These are phyloP conservation scores for Malus hybrid DNA, from an alignment of 331 rosid species.

Conservation along the genomic window DNA sequence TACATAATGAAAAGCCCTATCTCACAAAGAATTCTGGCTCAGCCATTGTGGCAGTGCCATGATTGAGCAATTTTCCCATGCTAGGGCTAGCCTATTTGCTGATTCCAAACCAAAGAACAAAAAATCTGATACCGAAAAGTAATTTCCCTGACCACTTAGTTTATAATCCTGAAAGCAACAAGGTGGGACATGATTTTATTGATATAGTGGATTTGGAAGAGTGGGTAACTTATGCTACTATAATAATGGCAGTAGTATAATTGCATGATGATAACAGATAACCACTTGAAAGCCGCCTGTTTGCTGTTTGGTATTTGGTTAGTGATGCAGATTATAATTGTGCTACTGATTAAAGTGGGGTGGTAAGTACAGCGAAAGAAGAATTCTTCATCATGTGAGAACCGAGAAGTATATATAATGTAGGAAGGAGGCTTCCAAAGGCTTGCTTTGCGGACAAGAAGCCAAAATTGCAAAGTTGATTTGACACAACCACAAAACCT, in stretches of 20 bases:
- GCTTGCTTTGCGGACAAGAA: conserved; percentile 55
- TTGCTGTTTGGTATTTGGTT: background rate
- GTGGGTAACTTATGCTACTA: background rate
- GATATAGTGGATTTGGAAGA: background rate
- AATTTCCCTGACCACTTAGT: background rate
- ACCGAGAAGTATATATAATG: background rate
- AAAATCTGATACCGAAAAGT: background rate
- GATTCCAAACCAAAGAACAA: background rate
- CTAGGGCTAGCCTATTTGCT: background rate
- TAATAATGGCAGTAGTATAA: conserved; percentile 19
- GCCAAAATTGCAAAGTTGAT: conserved; percentile 38
- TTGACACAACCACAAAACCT: conserved; percentile 14
- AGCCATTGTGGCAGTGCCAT: too few species aligned
- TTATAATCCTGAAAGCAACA: background rate
- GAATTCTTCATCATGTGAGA: background rate
- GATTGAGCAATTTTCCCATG: background rate
- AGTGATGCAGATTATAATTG: background rate
- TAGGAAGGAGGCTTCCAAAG: conserved; percentile 33
- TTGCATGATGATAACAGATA: conserved; percentile 19
- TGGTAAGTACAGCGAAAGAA: background rate
- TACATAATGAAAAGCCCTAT: too few species aligned
- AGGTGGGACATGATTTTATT: background rate
- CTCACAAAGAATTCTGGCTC: too few species aligned
- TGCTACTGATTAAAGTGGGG: conserved; percentile 5
- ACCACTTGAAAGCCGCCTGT: conserved; percentile 45